These are phyloP conservation scores for Taxawa tesnikishii DNA, from an alignment of 2,329 filamentous ascomycete species.

Conservation along the genomic window DNA sequence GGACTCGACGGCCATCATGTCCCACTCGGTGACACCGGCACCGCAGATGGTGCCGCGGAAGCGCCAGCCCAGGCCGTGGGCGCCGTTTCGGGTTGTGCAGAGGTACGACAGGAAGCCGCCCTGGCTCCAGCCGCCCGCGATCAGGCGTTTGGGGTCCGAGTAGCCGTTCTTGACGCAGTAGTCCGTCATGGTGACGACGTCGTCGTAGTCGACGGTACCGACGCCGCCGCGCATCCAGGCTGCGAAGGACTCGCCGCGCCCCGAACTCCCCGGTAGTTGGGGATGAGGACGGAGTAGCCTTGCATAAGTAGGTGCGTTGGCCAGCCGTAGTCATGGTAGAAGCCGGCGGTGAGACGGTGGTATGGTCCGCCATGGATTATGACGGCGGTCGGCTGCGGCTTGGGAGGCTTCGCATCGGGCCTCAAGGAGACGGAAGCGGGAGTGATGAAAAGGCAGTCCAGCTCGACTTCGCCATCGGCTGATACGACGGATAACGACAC, in stretches of 20 bases:
- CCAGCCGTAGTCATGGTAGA: constrained; percentile 19
- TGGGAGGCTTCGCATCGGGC: neutral
- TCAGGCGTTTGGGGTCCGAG: constrained; percentile 18
- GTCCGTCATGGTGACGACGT: constrained; percentile 23
- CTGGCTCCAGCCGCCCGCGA: constrained; percentile 26
- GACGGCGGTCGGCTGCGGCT: constrained; percentile 21
- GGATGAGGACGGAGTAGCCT: constrained; percentile 25
- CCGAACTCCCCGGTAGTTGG: constrained; percentile 27
- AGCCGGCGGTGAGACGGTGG: constrained; percentile 15
- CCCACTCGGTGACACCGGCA: constrained; percentile 24
- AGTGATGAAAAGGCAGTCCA: constrained; percentile 18
- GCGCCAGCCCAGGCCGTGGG: constrained; percentile 20
- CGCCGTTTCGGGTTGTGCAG: constrained; percentile 22
- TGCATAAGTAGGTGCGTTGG: constrained; percentile 19
- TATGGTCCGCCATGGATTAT: constrained; percentile 26
- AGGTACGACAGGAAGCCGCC: constrained; percentile 28
- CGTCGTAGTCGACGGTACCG: constrained; percentile 24
- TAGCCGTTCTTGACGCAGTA: constrained; percentile 20
- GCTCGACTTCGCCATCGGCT: constrained; percentile 15
- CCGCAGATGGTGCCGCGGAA: constrained; percentile 25
- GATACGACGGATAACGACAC: constrained; percentile 15
- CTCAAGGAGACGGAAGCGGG: constrained; percentile 9
- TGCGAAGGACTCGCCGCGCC: constrained; percentile 22
- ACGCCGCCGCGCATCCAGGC: constrained; percentile 16
- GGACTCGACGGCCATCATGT: constrained; percentile 22